Percentiles rank a stretch among this genome's conserved stretches.
Evolutionary conservation across 305 asterid genomes (phyloP).

Genomic region (Caryopteris hybrid): DNA sequence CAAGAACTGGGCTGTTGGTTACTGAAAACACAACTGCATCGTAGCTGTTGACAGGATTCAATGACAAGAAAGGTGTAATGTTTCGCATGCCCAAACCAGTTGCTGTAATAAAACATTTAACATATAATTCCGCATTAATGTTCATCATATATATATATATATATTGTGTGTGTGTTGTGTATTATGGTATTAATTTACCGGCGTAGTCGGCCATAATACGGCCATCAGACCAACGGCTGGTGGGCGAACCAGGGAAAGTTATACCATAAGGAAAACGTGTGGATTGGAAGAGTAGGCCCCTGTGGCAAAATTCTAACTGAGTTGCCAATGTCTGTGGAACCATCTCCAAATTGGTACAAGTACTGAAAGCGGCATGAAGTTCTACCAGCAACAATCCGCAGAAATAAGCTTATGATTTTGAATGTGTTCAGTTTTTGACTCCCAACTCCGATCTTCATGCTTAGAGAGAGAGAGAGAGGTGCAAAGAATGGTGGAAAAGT

Average conservation of each 20-base stretch:
- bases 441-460: neutral
- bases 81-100: neutral
- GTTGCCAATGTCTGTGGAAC: neutral
- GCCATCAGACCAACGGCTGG: neutral
- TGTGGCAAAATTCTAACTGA: neutral
- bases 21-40: neutral
- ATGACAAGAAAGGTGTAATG: neutral
- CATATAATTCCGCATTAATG: no score
- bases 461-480: neutral
- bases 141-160: no score
- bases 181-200: neutral
- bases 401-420: neutral
- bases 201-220: neutral
- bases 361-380: constrained; percentile 1
- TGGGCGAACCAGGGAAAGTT: neutral
- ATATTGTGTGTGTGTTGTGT: no score
- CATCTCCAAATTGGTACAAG: no score
- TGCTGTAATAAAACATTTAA: no score
- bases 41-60: neutral
- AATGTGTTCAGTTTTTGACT: neutral
- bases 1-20: neutral
- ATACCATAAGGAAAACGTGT: neutral
- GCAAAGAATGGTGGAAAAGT: no score
- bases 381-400: neutral
- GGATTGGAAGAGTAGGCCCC: neutral